These are phyloP conservation scores for Echinosophora koreensis DNA, from an alignment of 306 rosid species.

Conservation along the genomic window DNA sequence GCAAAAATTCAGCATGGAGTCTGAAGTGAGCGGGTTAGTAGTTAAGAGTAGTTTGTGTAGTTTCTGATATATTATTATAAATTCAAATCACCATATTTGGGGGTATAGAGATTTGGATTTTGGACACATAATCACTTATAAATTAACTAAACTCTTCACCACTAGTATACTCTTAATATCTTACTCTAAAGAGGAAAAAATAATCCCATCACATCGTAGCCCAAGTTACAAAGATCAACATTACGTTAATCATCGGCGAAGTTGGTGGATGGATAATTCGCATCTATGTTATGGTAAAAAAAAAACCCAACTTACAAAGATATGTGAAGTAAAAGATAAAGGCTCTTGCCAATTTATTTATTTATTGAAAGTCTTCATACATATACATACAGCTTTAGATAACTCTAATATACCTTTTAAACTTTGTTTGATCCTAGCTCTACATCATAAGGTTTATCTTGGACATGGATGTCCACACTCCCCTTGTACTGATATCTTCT, in stretches of 20 bases:
- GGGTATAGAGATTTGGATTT: no score
- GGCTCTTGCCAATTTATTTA: background rate
- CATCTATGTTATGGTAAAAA: no score
- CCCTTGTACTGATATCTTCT: constrained; percentile 61
- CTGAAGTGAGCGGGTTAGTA: no score
- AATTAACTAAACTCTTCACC: background rate
- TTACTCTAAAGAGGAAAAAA: background rate
- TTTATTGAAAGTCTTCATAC: background rate
- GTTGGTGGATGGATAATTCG: no score
- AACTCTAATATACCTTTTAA: background rate
- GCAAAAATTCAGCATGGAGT: no score
- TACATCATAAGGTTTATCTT: constrained; percentile 5
- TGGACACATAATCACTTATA: no score
- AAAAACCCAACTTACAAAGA: background rate
- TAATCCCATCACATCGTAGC: background rate
- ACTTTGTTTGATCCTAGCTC: constrained; percentile 11
- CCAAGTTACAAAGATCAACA: background rate
- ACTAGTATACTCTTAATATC: no score
- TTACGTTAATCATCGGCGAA: no score
- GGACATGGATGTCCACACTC: background rate
- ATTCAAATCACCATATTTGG: no score
- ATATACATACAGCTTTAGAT: background rate
- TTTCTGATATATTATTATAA: no score
- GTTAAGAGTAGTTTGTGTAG: no score
- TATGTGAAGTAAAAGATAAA: background rate